Evolutionary conservation across 129 eudicot genomes (phyloP).

Genomic region (Helichrysum umbraculigerum): DNA sequence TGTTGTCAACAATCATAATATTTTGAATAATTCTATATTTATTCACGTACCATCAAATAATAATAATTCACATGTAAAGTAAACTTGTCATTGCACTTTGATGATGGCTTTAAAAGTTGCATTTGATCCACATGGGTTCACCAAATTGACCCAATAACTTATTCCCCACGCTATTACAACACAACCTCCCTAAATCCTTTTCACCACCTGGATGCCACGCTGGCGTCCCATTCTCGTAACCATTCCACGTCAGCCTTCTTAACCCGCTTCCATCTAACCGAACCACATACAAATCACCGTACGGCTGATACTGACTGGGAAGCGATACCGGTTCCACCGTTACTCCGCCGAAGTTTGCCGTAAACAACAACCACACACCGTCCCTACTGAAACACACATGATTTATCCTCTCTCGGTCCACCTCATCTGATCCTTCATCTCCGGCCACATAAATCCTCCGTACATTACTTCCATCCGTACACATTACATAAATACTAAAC

Average conservation of each 20-base stretch:
- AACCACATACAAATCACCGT: slow-evolving; percentile 60
- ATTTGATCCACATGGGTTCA: slow-evolving; percentile 70
- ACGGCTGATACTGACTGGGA: slow-evolving; percentile 89
- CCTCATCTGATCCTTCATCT: slow-evolving; percentile 45
- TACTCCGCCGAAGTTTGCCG: slow-evolving; percentile 74
- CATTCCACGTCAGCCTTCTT: slow-evolving; percentile 72
- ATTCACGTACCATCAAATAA: too few relatives aligned
- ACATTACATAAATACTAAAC: slow-evolving; percentile 57
- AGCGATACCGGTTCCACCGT: slow-evolving; percentile 71
- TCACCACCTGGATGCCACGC: slow-evolving; percentile 57
- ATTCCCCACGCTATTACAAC: slow-evolving; percentile 29
- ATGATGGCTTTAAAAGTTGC: slow-evolving; percentile 4
- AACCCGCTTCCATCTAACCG: slow-evolving; percentile 70
- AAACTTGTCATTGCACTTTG: too few relatives aligned
- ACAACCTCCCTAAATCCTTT: slow-evolving; percentile 27
- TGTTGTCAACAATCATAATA: too few relatives aligned
- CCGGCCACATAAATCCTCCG: slow-evolving; percentile 55
- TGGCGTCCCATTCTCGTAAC: slow-evolving; percentile 88
- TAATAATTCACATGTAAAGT: too few relatives aligned
- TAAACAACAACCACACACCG: slow-evolving; percentile 71
- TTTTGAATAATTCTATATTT: too few relatives aligned
- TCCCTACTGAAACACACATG: slow-evolving; percentile 80
- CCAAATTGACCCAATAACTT: slow-evolving; percentile 65
- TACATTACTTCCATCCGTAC: slow-evolving; percentile 54
- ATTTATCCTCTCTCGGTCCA: slow-evolving; percentile 67